phyloP scores from a whole-genome alignment of 306 rosid genomes.

The Dryas alaskensis region DNA sequence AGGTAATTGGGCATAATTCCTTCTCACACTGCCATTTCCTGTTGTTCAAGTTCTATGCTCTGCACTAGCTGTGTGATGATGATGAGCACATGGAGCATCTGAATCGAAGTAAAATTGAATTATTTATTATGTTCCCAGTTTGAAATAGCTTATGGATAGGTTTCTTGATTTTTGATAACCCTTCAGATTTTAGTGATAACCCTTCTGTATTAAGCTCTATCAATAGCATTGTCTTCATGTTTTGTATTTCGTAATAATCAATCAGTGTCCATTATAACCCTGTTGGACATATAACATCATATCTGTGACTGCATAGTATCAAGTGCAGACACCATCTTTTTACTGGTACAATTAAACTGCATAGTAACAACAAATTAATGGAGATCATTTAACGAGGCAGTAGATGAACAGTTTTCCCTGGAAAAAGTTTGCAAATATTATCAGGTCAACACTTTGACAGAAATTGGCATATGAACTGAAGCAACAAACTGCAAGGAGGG shows the following conservation, averaged over 20 bases:
- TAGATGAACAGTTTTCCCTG: no score
- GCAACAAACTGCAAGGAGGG: no score
- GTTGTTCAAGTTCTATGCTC: neutral
- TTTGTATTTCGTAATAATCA: neutral
- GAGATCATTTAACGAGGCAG: no score
- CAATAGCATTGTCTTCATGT: neutral
- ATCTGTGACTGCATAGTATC: neutral
- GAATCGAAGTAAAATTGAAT: neutral
- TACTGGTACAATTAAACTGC: neutral
- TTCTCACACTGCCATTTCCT: neutral
- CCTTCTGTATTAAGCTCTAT: neutral
- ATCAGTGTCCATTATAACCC: neutral
- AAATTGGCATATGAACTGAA: no score
- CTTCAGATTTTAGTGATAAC: neutral
- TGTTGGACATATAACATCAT: neutral
- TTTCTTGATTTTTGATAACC: neutral
- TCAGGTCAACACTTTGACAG: no score
- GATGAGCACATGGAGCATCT: neutral
- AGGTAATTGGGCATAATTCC: constrained; percentile 27
- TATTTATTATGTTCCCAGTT: neutral
- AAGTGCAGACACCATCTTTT: neutral
- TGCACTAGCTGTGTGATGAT: neutral
- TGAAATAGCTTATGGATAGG: constrained; percentile 6
- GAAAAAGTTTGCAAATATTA: no score
- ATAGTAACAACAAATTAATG: neutral